Evolutionary conservation across 768 basidiomycete species (phyloP).

Genomic region (Filobasidium wieringae): DNA sequence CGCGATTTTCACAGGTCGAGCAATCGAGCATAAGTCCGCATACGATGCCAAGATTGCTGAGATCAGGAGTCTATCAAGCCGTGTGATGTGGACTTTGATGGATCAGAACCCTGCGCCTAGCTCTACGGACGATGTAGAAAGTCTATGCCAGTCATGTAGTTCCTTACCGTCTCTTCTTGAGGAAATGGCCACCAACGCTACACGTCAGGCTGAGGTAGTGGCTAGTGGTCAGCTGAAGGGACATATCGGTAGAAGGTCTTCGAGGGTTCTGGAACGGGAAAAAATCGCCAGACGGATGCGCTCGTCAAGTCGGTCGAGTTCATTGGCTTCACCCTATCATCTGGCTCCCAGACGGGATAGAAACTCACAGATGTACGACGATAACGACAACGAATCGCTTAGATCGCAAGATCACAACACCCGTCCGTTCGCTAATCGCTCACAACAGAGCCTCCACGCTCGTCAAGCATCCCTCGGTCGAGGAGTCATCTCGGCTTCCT

Average conservation of each 20-base stretch:
- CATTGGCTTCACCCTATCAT: not conserved
- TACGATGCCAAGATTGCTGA: not conserved
- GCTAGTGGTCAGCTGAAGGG: not conserved
- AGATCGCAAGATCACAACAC: not conserved
- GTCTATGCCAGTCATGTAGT: not conserved
- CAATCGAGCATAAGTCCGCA: not conserved
- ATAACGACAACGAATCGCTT: not conserved
- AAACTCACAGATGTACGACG: not conserved
- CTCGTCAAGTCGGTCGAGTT: not conserved
- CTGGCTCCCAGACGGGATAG: not conserved
- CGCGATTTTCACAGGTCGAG: slow-evolving; percentile 10
- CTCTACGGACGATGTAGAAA: not conserved
- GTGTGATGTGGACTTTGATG: not conserved
- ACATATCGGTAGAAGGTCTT: not conserved
- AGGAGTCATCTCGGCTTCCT: slow-evolving; percentile 7
- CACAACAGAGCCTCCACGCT: not conserved
- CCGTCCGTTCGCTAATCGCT: not conserved
- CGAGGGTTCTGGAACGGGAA: not conserved
- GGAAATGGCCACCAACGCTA: not conserved
- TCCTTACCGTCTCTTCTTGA: not conserved
- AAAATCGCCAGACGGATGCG: not conserved
- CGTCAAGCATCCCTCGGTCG: not conserved
- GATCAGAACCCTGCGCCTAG: not conserved
- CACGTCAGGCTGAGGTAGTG: not conserved
- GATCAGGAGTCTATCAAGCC: not conserved